Percentiles rank a stretch among this genome's conserved stretches.
Evolutionary conservation across 2,329 filamentous ascomycete species (phyloP).

Genomic region (Aspergillus hortae): DNA sequence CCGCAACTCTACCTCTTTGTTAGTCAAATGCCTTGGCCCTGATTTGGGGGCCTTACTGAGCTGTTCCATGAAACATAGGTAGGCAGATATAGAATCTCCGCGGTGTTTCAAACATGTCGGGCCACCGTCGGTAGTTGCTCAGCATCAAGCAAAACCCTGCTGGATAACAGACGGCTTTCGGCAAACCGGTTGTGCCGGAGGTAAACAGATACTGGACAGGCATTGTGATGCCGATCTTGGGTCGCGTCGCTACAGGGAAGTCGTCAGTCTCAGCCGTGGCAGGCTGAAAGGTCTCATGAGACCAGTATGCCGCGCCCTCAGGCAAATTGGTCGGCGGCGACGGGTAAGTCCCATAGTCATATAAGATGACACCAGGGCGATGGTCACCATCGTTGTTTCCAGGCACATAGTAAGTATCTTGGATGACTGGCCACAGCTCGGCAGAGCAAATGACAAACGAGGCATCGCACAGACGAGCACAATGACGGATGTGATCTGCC

Average conservation of each 20-base stretch:
- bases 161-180: slow-evolving; percentile 3
- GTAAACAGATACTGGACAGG: slow-evolving; percentile 4
- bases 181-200: not conserved
- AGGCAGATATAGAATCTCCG: slow-evolving; percentile 4
- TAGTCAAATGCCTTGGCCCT: not conserved
- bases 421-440: not conserved
- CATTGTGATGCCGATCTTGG: not conserved
- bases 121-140: not conserved
- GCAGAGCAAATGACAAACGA: not conserved
- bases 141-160: slow-evolving; percentile 2
- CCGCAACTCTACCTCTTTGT: not conserved
- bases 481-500: not conserved
- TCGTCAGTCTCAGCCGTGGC: not conserved
- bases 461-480: not conserved
- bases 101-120: not conserved
- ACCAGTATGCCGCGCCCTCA: not conserved
- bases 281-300: not conserved
- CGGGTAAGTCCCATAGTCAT: slow-evolving; percentile 1
- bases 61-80: slow-evolving; percentile 3
- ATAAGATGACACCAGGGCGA: not conserved
- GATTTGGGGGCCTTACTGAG: not conserved
- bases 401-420: not conserved
- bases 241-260: not conserved
- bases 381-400: not conserved
- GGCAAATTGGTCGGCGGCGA: not conserved